A percentile compares a stretch with the other conserved stretches of the same genome.
Evolutionary conservation across 2,329 filamentous ascomycete genomes (phyloP).

Genomic region (Stachybotrys chlorohalonatus): DNA sequence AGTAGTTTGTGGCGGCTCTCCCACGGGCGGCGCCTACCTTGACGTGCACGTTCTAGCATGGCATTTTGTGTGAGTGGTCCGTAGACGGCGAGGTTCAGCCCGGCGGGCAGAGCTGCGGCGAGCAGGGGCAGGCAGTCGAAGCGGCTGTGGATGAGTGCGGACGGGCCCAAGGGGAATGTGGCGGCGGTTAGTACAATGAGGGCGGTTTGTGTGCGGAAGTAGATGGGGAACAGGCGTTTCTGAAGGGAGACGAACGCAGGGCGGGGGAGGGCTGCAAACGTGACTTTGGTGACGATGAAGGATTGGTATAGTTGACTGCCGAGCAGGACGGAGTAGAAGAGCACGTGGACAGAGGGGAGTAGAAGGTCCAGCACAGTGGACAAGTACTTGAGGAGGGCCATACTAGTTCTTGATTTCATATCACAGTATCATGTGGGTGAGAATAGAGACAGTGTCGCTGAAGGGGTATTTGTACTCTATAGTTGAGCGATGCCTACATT

Average conservation of each 20-base stretch:
- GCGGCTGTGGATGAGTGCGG: constrained; percentile 17
- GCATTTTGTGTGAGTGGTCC: constrained; percentile 23
- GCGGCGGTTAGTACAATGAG: constrained; percentile 22
- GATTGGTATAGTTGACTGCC: constrained; percentile 30
- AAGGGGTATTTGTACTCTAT: not conserved
- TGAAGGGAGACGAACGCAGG: constrained; percentile 28
- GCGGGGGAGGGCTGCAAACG: constrained; percentile 20
- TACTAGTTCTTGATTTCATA: not conserved
- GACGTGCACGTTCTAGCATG: constrained; percentile 16
- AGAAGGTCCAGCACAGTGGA: constrained; percentile 6
- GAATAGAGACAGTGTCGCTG: not conserved
- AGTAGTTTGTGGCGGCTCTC: not conserved
- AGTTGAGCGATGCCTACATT: not conserved
- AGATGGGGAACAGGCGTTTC: constrained; percentile 30
- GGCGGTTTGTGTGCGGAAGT: constrained; percentile 26
- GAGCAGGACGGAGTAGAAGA: constrained; percentile 28
- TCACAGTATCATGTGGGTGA: not conserved
- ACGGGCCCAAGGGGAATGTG: constrained; percentile 23
- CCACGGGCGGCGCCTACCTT: constrained; percentile 4
- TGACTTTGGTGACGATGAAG: constrained; percentile 27
- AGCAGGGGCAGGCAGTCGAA: constrained; percentile 24
- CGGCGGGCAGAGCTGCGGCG: constrained; percentile 18
- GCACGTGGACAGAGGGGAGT: constrained; percentile 25
- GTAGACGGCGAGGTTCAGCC: constrained; percentile 25
- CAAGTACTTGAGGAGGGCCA: constrained; percentile 7